phyloP scores from a whole-genome alignment of 495 filamentous ascomycete genomes.

The Lophiostoma macrostomum region DNA sequence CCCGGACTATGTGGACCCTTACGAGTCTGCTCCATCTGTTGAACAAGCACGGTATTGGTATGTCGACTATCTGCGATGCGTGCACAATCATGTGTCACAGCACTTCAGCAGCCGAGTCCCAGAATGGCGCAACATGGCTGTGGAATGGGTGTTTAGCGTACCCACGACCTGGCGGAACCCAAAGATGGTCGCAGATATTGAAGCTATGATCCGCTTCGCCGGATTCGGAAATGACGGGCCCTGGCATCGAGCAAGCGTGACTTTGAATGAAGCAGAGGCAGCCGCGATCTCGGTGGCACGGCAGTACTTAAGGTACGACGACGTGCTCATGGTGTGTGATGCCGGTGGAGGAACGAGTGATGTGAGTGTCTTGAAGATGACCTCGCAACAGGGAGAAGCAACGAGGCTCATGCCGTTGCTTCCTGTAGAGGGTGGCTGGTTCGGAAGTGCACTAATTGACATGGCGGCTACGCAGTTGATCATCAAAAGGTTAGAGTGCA shows the following conservation, averaged over 20 bases:
- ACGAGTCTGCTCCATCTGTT: neutral
- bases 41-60: neutral
- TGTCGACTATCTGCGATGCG: neutral
- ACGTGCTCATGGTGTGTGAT: constrained; percentile 2
- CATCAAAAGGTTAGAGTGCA: neutral
- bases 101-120: constrained; percentile 3
- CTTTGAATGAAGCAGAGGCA: constrained; percentile 1
- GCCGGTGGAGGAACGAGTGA: neutral
- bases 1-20: constrained; percentile 2
- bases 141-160: constrained; percentile 1
- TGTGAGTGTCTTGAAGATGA: neutral
- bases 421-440: neutral
- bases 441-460: neutral
- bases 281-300: neutral
- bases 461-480: neutral
- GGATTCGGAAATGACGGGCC: neutral
- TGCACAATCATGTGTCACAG: constrained; percentile 2
- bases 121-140: neutral
- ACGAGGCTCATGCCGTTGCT: neutral
- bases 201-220: neutral
- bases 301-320: neutral
- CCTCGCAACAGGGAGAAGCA: neutral
- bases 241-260: neutral
- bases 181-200: constrained; percentile 1
- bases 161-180: neutral